These are phyloP conservation scores for Cryptosporidium sp. DNA, from an alignment of 169 alveolate species.

Conservation along the genomic window DNA sequence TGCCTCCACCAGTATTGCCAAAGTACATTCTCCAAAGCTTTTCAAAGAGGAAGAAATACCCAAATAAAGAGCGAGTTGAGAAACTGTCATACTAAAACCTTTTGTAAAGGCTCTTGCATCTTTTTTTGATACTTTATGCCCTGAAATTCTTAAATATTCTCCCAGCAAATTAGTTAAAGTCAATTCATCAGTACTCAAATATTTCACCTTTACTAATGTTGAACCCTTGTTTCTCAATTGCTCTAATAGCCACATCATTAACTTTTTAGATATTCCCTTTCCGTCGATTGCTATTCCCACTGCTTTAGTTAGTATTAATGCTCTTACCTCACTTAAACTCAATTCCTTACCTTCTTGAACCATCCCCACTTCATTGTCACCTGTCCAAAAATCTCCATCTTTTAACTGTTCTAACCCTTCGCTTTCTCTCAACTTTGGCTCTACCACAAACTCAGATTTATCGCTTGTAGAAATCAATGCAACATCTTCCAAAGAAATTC, in stretches of 20 bases:
- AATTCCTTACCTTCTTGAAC: slow-evolving; percentile 7
- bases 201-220: neutral
- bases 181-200: slow-evolving; percentile 4
- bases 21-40: slow-evolving; percentile 44
- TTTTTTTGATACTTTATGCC: neutral
- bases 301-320: slow-evolving; percentile 36
- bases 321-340: slow-evolving; percentile 34
- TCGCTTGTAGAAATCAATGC: slow-evolving; percentile 22
- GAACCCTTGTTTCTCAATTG: neutral
- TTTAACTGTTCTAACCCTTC: neutral
- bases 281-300: slow-evolving; percentile 31
- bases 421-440: slow-evolving; percentile 31
- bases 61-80: slow-evolving; percentile 25
- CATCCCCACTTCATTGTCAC: neutral
- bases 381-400: neutral
- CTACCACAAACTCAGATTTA: slow-evolving; percentile 39
- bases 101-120: slow-evolving; percentile 22
- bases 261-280: neutral
- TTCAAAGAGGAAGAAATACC: slow-evolving; percentile 20
- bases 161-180: slow-evolving; percentile 15
- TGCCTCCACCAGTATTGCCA: slow-evolving; percentile 45
- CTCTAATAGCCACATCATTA: slow-evolving; percentile 41
- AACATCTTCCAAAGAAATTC: slow-evolving; percentile 35
- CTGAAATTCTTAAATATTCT: slow-evolving; percentile 3
- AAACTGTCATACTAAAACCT: slow-evolving; percentile 12